Percentiles rank a stretch among this genome's conserved stretches.
Conservation (phyloP, 1,139 yeast species). For the Lodderomyces theae region DNA sequence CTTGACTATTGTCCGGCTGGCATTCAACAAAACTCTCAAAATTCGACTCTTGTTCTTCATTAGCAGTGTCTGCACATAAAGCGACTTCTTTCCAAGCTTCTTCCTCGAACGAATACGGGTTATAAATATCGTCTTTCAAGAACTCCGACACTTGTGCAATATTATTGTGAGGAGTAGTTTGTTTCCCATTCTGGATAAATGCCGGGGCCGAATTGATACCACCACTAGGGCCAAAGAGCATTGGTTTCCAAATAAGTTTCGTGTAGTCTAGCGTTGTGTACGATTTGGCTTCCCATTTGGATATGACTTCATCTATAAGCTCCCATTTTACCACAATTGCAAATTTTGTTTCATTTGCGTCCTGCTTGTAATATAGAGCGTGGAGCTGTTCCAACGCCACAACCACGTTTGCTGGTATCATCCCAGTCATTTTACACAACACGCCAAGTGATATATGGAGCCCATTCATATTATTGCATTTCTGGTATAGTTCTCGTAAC, state of each 20-base stretch:
- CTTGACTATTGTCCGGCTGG: background rate
- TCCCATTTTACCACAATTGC: conserved; percentile 53
- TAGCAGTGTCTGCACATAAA: conserved; percentile 15
- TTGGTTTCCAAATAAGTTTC: conserved; percentile 72
- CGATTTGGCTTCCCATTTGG: conserved; percentile 54
- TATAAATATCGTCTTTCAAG: conserved; percentile 61
- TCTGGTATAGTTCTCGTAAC: conserved; percentile 29
- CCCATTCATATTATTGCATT: conserved; percentile 12
- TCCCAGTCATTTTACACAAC: conserved; percentile 71
- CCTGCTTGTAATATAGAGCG: conserved; percentile 50
- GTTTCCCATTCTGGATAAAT: conserved; percentile 4
- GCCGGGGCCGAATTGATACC: conserved; percentile 66
- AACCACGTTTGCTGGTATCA: conserved; percentile 83
- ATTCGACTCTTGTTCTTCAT: background rate
- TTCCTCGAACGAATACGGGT: conserved; percentile 55
- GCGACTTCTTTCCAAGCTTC: conserved; percentile 48
- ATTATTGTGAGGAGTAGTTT: conserved; percentile 34
- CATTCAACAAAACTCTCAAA: conserved; percentile 7
- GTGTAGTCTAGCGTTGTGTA: conserved; percentile 52
- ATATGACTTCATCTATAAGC: conserved; percentile 43
- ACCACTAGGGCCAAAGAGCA: conserved; percentile 80
- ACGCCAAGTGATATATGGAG: conserved; percentile 51
- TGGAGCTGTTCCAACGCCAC: conserved; percentile 80
- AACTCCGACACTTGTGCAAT: conserved; percentile 56
- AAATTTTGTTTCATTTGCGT: conserved; percentile 39